Conservation (phyloP, 495 filamentous ascomycete species). For the Pseudomonodictys pantanalensis region DNA sequence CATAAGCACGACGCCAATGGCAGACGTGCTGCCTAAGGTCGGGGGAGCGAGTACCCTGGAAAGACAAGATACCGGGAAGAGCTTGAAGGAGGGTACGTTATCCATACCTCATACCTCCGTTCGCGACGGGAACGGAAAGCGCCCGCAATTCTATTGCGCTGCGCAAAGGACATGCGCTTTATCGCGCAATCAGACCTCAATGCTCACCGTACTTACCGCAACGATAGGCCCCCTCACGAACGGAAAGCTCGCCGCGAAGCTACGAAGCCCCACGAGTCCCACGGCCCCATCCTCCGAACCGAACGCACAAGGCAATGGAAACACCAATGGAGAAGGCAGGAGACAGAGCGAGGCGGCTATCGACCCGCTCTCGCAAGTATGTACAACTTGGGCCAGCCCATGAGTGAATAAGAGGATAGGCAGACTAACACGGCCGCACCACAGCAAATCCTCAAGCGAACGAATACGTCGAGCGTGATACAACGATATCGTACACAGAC, state of each 20-base stretch:
- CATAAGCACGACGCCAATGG: constrained; percentile 43
- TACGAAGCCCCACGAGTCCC: constrained; percentile 15
- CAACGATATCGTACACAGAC: constrained; percentile 56
- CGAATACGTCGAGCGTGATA: constrained; percentile 70
- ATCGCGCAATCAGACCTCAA: neutral
- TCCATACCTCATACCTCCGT: neutral
- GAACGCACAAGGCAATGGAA: constrained; percentile 15
- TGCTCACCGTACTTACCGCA: constrained; percentile 2
- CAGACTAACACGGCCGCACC: constrained; percentile 55
- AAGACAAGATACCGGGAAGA: constrained; percentile 26
- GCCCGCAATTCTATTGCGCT: neutral
- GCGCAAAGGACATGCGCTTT: neutral
- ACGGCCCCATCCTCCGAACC: neutral
- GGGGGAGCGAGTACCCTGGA: constrained; percentile 31
- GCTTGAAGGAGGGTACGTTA: constrained; percentile 29
- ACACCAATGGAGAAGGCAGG: constrained; percentile 2
- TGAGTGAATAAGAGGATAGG: neutral
- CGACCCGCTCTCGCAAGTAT: constrained; percentile 38
- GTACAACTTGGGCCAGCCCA: constrained; percentile 9
- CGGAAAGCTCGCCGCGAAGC: constrained; percentile 22
- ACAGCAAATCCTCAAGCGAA: constrained; percentile 81
- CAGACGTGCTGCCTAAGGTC: constrained; percentile 44
- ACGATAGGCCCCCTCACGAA: constrained; percentile 16
- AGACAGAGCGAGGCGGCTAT: constrained; percentile 22
- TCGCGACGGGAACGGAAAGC: too few species aligned